phyloP scores from a whole-genome alignment of 768 basidiomycete genomes.

The Psilocybe cubensis region DNA sequence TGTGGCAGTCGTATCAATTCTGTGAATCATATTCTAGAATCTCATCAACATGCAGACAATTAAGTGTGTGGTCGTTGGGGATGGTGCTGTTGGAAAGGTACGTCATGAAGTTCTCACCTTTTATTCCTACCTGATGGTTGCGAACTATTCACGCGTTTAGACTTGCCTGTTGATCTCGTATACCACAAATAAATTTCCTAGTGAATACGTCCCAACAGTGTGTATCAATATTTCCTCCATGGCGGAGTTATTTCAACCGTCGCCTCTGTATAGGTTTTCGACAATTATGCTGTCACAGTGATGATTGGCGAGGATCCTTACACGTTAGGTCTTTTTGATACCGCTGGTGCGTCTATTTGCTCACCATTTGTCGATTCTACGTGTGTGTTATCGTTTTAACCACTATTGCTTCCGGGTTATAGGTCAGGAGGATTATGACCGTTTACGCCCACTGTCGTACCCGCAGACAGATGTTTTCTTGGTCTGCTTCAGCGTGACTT shows the following conservation, averaged over 20 bases:
- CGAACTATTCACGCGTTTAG: conserved; percentile 41
- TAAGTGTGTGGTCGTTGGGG: conserved; percentile 96
- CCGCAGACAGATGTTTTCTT: conserved; percentile 99
- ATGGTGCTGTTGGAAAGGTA: conserved; percentile 98
- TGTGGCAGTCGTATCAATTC: conserved; percentile 15
- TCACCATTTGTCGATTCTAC: not conserved
- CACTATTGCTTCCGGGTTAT: conserved; percentile 10
- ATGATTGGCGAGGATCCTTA: conserved; percentile 99
- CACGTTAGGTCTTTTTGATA: conserved; percentile 97
- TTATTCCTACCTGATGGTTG: conserved; percentile 2
- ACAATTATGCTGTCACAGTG: conserved; percentile 99
- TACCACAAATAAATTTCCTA: conserved; percentile 97
- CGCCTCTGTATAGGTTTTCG: conserved; percentile 69
- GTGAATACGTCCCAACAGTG: conserved; percentile 98
- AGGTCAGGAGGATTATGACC: conserved; percentile 99
- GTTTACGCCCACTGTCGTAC: conserved; percentile 98
- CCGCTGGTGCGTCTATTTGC: conserved; percentile 73
- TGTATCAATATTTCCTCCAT: conserved; percentile 39
- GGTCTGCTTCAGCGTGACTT: conserved; percentile 99
- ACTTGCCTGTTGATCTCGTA: conserved; percentile 97
- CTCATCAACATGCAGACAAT: conserved; percentile 84
- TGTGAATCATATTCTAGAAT: conserved; percentile 16
- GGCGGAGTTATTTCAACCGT: conserved; percentile 20
- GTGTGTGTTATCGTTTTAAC: conserved; percentile 1
- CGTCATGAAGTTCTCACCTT: conserved; percentile 31